Conservation (phyloP, 2,329 filamentous ascomycete species). For the Pleoardoris graminearum region DNA sequence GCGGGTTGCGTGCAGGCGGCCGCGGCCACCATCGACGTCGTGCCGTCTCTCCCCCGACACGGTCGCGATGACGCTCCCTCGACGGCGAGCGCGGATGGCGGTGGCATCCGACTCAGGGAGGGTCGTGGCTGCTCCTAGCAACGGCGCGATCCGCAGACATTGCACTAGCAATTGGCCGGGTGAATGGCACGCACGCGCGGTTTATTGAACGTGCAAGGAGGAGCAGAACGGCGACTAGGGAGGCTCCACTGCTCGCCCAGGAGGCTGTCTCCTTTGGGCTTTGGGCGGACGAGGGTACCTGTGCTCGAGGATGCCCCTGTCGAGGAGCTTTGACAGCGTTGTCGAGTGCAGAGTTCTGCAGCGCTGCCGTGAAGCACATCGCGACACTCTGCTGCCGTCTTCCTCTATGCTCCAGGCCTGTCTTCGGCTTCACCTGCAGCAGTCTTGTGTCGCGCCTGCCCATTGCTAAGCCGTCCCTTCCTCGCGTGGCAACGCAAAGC, state of each 20-base stretch:
- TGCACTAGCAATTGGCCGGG: constrained; percentile 17
- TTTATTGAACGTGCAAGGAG: constrained; percentile 23
- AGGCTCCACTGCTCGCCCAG: constrained; percentile 11
- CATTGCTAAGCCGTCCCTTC: constrained; percentile 18
- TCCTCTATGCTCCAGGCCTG: neutral
- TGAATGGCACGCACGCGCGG: constrained; percentile 14
- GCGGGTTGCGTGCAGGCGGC: constrained; percentile 28
- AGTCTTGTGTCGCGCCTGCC: neutral
- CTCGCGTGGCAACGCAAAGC: constrained; percentile 27
- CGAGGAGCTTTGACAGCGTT: constrained; percentile 7
- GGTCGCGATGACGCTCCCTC: neutral
- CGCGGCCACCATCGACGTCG: constrained; percentile 13
- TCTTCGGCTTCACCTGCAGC: neutral
- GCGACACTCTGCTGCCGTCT: neutral
- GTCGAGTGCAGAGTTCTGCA: constrained; percentile 4
- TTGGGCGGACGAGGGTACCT: constrained; percentile 28
- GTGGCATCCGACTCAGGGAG: neutral
- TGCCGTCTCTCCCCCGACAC: constrained; percentile 4
- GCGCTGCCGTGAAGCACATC: neutral
- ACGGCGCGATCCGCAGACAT: constrained; percentile 11
- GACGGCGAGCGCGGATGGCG: neutral
- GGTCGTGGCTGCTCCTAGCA: constrained; percentile 1
- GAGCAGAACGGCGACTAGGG: constrained; percentile 20
- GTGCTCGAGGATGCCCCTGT: constrained; percentile 6
- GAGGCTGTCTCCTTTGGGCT: constrained; percentile 8